Evolutionary conservation across 371 early-diverging fungal species (phyloP), one percentile per base, ranked within the genome.

Genomic region (Nematocida homosporus): DNA sequence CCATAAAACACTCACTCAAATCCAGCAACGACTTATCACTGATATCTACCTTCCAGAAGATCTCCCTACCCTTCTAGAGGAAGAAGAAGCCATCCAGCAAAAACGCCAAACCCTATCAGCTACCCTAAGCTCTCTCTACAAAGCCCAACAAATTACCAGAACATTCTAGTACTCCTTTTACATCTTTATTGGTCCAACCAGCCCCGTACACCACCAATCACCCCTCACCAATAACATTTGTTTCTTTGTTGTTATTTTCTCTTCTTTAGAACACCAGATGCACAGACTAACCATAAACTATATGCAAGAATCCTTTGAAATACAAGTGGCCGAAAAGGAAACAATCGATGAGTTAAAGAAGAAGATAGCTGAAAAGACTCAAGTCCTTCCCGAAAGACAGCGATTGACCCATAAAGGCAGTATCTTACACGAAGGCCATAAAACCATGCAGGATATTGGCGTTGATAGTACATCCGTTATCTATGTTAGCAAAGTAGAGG

Each of bases 21-120:
- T 97, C 56, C 98, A 97, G 83, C 87, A 92, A 35, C 92, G 92
- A 81, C 86, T 97, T 25, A 86, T 97, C 27, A 85, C 90, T 56
- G 96, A 97, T 82, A 85, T 97, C 40, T 97, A 96, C 87, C 92
- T 93, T 85, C 85, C 87, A 27, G 92, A 93, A 54, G 89, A 89
- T 1, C 82, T 94, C 55, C 89, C 90, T 38, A 92, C 93, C 41
- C 84, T 92, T 55, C 84, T 97, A 72, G 89, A 93, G 84, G 97
- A 97, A 87, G 90, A 91, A 47, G 93, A 94, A 68, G 86, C 86
- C 63, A 91, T 92, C 2, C 88, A 89, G 66, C 88, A 89, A 82
- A 87, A 93, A 80, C 88, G 98, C 55, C 18, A 92, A 93, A 0
- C 89, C 89, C 5, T 87, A 84, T 77, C 90, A 90, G 47, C 91